These are phyloP conservation scores for Flagelloscypha sp. DNA, from an alignment of 768 basidiomycete genomes.

Conservation along the genomic window DNA sequence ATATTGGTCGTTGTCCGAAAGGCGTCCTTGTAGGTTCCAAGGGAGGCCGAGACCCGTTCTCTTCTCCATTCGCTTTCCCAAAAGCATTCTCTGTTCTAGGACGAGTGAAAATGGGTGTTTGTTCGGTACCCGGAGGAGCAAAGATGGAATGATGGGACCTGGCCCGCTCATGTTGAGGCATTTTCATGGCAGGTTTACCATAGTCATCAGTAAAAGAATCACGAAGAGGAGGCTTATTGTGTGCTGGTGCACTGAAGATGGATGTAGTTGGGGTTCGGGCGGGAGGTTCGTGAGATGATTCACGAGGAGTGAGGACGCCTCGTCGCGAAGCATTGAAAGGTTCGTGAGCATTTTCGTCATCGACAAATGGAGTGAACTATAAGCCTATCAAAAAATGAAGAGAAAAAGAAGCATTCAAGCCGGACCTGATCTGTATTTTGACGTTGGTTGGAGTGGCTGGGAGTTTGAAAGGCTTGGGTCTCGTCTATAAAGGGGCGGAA, in stretches of 20 bases:
- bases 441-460: conserved; percentile 31
- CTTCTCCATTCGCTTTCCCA: too few relatives aligned
- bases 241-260: conserved; percentile 59
- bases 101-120: conserved; percentile 27
- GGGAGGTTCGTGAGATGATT: conserved; percentile 25
- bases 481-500: conserved; percentile 71
- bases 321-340: conserved; percentile 29
- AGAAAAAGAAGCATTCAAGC: conserved; percentile 11
- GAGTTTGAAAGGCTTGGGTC: conserved; percentile 33
- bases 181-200: conserved; percentile 31
- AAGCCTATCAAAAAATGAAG: conserved; percentile 2
- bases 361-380: conserved; percentile 64
- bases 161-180: conserved; percentile 32
- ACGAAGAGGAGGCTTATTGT: conserved; percentile 29
- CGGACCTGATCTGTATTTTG: conserved; percentile 8
- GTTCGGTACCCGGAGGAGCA: conserved; percentile 7
- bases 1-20: conserved; percentile 63
- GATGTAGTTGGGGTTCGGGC: conserved; percentile 14
- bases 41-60: too few relatives aligned
- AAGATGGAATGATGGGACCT: conserved; percentile 31
- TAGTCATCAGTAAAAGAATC: conserved; percentile 38
- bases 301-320: conserved; percentile 45
- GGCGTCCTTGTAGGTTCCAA: too few relatives aligned
- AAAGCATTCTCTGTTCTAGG: conserved; percentile 36
- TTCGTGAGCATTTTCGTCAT: conserved; percentile 41